Percentiles rank a stretch among this genome's conserved stretches.
These are phyloP conservation scores for Polygonum maritimum DNA, from an alignment of 148 eudicot species.

Conservation along the genomic window DNA sequence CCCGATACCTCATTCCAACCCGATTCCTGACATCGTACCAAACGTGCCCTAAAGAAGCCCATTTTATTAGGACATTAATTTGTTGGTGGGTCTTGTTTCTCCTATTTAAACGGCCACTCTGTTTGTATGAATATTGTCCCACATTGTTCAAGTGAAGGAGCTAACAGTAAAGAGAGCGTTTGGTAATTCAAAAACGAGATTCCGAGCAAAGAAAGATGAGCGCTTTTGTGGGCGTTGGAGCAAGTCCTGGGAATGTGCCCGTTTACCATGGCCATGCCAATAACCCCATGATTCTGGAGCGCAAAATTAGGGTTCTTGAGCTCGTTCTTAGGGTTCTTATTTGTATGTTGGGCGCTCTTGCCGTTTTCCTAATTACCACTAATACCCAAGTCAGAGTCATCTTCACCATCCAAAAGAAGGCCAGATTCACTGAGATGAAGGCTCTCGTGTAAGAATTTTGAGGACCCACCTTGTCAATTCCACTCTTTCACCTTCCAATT, in stretches of 20 bases:
- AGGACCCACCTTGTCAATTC: background rate
- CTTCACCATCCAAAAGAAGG: constrained; percentile 64
- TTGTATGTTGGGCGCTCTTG: constrained; percentile 42
- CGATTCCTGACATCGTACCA: too few relatives aligned
- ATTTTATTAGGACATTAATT: background rate
- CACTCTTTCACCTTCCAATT: background rate
- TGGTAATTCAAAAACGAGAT: background rate
- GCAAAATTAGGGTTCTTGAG: constrained; percentile 58
- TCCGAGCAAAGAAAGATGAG: constrained; percentile 1
- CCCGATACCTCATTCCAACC: too few relatives aligned
- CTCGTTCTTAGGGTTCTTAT: constrained; percentile 58
- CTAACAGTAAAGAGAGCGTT: background rate
- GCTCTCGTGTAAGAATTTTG: constrained; percentile 64
- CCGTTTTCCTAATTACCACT: constrained; percentile 54
- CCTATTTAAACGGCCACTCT: background rate
- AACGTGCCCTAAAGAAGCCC: too few relatives aligned
- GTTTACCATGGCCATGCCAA: constrained; percentile 41
- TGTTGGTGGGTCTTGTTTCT: background rate
- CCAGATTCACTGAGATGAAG: constrained; percentile 82
- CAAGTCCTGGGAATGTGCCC: constrained; percentile 65
- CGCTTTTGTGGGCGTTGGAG: constrained; percentile 48
- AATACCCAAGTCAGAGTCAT: constrained; percentile 61
- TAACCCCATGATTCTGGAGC: constrained; percentile 40
- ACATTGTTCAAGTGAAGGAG: background rate
- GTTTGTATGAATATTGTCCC: background rate